phyloP scores from a whole-genome alignment of 163 green algal species.

The Trebouxiophyceae sp. region DNA sequence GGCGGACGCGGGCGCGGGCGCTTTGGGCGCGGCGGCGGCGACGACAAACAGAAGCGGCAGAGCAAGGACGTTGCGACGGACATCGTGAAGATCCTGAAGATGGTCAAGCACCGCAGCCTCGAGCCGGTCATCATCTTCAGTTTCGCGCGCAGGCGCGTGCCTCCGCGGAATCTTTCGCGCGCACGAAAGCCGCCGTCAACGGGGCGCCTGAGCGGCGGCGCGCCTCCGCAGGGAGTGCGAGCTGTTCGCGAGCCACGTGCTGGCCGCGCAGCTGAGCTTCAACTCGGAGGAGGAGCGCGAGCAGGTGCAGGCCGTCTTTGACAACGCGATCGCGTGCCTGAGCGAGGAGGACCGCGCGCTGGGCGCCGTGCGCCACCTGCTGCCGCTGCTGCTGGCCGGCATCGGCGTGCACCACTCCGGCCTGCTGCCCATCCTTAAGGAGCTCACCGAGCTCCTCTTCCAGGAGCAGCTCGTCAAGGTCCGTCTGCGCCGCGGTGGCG shows the following conservation, averaged over 20 bases:
- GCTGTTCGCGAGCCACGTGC: slow-evolving; percentile 37
- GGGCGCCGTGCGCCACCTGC: slow-evolving; percentile 55
- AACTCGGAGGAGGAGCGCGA: slow-evolving; percentile 64
- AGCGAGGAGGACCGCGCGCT: slow-evolving; percentile 65
- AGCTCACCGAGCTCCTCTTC: slow-evolving; percentile 95
- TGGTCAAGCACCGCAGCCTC: slow-evolving; percentile 51
- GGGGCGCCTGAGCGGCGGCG: background rate
- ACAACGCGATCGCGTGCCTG: slow-evolving; percentile 45
- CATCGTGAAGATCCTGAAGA: slow-evolving; percentile 48
- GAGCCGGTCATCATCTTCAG: slow-evolving; percentile 82
- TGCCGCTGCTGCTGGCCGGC: slow-evolving; percentile 78
- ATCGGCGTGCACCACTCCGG: slow-evolving; percentile 94
- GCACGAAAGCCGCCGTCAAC: background rate
- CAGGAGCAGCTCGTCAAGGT: slow-evolving; percentile 72
- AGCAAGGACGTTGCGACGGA: slow-evolving; percentile 12
- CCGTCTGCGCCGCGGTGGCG: too few species aligned
- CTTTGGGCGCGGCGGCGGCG: slow-evolving; percentile 12
- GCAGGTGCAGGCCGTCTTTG: slow-evolving; percentile 61
- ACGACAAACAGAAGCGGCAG: slow-evolving; percentile 1
- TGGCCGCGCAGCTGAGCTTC: slow-evolving; percentile 57
- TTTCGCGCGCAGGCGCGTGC: slow-evolving; percentile 48
- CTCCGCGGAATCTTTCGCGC: background rate
- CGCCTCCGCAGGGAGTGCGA: slow-evolving; percentile 63
- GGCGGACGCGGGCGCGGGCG: slow-evolving; percentile 4
- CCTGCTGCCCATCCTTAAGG: slow-evolving; percentile 94